Evolutionary conservation across 257 asterid genomes (phyloP).

Genomic region (Solanum infundibuliforme): DNA sequence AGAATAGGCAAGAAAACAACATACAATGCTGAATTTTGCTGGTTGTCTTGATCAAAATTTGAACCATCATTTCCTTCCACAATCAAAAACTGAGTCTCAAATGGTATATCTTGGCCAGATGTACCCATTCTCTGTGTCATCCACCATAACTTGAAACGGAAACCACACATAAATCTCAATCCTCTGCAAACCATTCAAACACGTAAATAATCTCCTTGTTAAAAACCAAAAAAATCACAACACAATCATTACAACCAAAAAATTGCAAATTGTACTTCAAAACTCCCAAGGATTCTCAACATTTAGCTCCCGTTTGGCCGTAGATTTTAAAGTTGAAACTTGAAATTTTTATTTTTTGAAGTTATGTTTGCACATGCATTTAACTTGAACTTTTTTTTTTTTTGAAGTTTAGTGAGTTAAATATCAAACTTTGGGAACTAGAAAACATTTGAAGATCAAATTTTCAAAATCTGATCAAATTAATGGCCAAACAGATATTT

Average conservation of each 20-base stretch:
- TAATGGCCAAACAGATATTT: neutral
- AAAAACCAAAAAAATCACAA: neutral
- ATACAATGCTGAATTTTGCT: conserved; percentile 31
- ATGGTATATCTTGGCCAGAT: conserved; percentile 68
- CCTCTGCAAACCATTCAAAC: conserved; percentile 39
- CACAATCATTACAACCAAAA: neutral
- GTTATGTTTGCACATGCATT: neutral
- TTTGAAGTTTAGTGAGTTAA: no score
- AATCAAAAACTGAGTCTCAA: conserved; percentile 77
- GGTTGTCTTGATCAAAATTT: conserved; percentile 25
- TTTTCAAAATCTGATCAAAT: no score
- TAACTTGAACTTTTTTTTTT: no score
- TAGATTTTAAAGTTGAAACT: neutral
- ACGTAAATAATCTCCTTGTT: neutral
- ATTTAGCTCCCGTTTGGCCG: neutral
- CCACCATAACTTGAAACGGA: conserved; percentile 98
- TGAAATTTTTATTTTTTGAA: no score
- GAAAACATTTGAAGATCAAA: neutral
- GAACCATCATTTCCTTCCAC: conserved; percentile 61
- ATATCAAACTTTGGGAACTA: neutral
- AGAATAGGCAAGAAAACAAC: conserved; percentile 78
- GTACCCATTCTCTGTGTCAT: conserved; percentile 95
- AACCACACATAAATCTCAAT: conserved; percentile 77
- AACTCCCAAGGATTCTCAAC: neutral
- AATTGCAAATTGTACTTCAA: neutral